These are phyloP conservation scores for Pythium graminicola DNA, from an alignment of 352 stramenopile genomes.

Conservation along the genomic window DNA sequence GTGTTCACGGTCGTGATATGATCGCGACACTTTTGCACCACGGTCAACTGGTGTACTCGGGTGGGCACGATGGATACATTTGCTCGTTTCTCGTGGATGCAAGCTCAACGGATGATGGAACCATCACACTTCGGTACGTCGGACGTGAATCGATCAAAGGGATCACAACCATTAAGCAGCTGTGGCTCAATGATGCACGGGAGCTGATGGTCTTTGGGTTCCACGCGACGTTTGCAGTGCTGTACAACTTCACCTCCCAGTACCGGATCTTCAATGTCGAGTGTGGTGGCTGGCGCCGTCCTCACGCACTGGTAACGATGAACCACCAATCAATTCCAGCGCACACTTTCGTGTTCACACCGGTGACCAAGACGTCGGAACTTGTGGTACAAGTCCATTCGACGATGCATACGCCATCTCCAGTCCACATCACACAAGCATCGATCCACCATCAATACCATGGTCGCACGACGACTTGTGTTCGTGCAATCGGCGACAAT, in stretches of 20 bases:
- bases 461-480: slow-evolving; percentile 68
- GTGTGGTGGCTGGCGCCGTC: slow-evolving; percentile 78
- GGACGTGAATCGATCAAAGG: slow-evolving; percentile 71
- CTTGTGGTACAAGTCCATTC: slow-evolving; percentile 65
- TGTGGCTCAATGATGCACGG: slow-evolving; percentile 32
- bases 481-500: slow-evolving; percentile 33
- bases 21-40: slow-evolving; percentile 50
- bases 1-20: slow-evolving; percentile 59
- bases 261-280: slow-evolving; percentile 73
- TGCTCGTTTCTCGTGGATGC: slow-evolving; percentile 42
- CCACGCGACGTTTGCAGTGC: slow-evolving; percentile 57
- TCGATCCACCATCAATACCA: slow-evolving; percentile 70
- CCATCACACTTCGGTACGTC: slow-evolving; percentile 28
- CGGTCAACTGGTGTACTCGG: slow-evolving; percentile 37
- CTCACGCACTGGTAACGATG: slow-evolving; percentile 43
- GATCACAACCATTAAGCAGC: slow-evolving; percentile 65
- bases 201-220: slow-evolving; percentile 83
- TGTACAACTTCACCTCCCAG: slow-evolving; percentile 68
- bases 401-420: slow-evolving; percentile 18
- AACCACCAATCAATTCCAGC: slow-evolving; percentile 27
- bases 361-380: slow-evolving; percentile 40
- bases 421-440: slow-evolving; percentile 19
- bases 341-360: slow-evolving; percentile 69
- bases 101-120: slow-evolving; percentile 17
- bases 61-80: slow-evolving; percentile 80